Conservation (phyloP, 495 filamentous ascomycete genomes). For the Annulohypoxylon nitens region DNA sequence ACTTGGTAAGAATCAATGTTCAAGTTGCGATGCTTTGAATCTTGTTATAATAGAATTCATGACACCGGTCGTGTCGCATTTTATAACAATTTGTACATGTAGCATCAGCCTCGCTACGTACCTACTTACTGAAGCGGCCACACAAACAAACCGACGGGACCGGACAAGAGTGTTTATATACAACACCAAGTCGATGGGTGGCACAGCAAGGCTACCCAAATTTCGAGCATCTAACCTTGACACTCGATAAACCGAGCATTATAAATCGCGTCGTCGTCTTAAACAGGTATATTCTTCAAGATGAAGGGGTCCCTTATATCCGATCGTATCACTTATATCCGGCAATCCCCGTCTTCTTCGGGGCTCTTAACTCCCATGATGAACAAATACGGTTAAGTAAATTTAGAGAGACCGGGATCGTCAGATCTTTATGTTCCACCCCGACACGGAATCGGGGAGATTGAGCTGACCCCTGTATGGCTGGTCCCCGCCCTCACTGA, state of each 20-base stretch:
- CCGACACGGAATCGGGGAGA: background rate
- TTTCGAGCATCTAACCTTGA: background rate
- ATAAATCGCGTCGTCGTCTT: background rate
- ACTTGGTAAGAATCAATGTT: background rate
- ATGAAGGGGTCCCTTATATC: background rate
- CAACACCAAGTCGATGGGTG: background rate
- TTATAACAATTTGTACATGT: background rate
- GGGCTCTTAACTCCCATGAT: background rate
- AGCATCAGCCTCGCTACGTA: background rate
- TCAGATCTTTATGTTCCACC: background rate
- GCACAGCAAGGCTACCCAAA: background rate
- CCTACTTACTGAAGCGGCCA: background rate
- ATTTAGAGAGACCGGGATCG: background rate
- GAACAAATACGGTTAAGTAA: background rate
- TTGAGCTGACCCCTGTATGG: background rate
- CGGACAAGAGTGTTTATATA: background rate
- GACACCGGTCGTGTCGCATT: background rate
- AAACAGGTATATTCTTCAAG: background rate
- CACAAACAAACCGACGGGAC: slow-evolving; percentile 13
- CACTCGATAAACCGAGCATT: background rate
- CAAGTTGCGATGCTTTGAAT: background rate
- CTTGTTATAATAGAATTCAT: background rate
- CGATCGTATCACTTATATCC: background rate
- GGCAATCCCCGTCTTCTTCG: background rate
- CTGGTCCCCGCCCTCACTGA: background rate